A percentile compares a stretch with the other conserved stretches of the same genome.
Conservation (phyloP, 1,284 basidiomycete genomes). For the Golubevia sp. region DNA sequence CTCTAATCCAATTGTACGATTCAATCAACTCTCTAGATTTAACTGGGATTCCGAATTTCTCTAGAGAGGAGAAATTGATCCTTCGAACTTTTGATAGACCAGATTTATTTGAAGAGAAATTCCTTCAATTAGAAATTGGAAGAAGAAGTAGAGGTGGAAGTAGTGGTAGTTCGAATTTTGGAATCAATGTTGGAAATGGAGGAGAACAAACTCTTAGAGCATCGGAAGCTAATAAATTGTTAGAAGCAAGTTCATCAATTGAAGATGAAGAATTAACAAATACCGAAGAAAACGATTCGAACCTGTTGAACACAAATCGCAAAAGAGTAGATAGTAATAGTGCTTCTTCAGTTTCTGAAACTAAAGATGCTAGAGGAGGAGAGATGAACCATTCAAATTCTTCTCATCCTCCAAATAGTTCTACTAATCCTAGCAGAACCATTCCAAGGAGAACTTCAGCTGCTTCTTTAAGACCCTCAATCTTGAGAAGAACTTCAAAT, state of each 20-base stretch:
- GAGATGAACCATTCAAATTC: not conserved
- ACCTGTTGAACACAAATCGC: no score
- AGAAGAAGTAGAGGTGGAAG: no score
- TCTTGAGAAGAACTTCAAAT: not conserved
- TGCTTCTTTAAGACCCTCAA: slow-evolving; percentile 11
- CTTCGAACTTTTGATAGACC: slow-evolving; percentile 87
- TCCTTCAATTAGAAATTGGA: slow-evolving; percentile 2
- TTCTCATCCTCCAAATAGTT: not conserved
- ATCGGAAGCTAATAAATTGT: no score
- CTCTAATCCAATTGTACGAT: slow-evolving; percentile 84
- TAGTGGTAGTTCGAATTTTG: no score
- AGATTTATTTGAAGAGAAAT: slow-evolving; percentile 83
- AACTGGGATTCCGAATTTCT: slow-evolving; percentile 76
- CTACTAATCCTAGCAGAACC: slow-evolving; percentile 41
- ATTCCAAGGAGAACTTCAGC: slow-evolving; percentile 58
- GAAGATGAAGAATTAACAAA: no score
- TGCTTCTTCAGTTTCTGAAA: no score
- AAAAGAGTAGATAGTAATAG: no score
- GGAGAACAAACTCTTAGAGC: no score
- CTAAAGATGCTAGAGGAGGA: no score
- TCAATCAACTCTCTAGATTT: slow-evolving; percentile 90
- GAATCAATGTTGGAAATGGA: no score
- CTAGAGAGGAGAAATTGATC: slow-evolving; percentile 81
- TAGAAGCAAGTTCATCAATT: no score
- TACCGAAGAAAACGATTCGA: no score